phyloP scores from a whole-genome alignment of 768 basidiomycete genomes.

The Cubamyces sp. region DNA sequence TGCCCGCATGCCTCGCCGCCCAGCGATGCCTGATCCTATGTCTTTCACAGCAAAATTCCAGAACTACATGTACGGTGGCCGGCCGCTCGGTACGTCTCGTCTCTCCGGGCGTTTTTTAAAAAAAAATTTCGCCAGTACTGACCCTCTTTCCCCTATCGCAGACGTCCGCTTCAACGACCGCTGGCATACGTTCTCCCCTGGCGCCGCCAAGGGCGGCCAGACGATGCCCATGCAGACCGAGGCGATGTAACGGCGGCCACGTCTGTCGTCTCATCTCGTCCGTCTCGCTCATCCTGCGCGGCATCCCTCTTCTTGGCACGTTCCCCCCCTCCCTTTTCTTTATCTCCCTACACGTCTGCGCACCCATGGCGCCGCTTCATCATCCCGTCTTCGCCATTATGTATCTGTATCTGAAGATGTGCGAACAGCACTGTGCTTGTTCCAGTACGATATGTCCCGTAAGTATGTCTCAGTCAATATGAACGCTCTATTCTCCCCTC shows the following conservation, averaged over 20 bases:
- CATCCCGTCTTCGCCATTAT: constrained; percentile 1
- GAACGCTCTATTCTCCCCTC: background rate
- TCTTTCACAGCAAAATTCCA: constrained; percentile 79
- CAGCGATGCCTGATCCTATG: background rate
- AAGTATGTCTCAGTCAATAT: constrained; percentile 7
- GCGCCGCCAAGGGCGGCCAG: constrained; percentile 87
- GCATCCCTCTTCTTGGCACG: no score
- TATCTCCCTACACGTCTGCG: background rate
- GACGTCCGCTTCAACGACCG: constrained; percentile 96
- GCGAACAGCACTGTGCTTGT: constrained; percentile 2
- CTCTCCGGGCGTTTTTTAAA: background rate
- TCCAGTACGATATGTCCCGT: constrained; percentile 6
- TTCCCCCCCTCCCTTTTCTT: background rate
- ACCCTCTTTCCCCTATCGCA: constrained; percentile 31
- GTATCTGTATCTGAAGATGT: constrained; percentile 18
- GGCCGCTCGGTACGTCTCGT: constrained; percentile 69
- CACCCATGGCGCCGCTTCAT: background rate
- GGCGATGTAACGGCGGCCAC: constrained; percentile 25
- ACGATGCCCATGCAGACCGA: constrained; percentile 69
- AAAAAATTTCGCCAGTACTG: background rate
- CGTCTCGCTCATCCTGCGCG: no score
- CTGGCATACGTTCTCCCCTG: constrained; percentile 91
- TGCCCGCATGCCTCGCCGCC: background rate
- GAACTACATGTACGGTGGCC: constrained; percentile 92
- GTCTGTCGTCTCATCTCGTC: no score